These are phyloP conservation scores for Populus pruinosa DNA, from an alignment of 345 rosid genomes.

Conservation along the genomic window DNA sequence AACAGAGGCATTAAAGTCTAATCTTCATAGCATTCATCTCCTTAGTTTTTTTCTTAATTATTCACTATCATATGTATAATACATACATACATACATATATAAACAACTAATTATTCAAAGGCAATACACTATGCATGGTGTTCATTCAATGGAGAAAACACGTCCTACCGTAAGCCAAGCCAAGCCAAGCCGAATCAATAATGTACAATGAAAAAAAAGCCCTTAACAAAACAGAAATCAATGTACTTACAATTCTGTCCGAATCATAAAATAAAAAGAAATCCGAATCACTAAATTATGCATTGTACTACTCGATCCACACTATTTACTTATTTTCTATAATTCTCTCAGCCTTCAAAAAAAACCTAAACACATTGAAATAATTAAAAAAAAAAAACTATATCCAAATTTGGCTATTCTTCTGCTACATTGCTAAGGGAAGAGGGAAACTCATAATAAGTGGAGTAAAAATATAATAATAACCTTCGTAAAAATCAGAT, in stretches of 20 bases:
- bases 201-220: too few relatives aligned
- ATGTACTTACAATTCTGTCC: background rate
- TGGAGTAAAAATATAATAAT: background rate
- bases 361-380: background rate
- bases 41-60: background rate
- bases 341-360: background rate
- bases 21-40: background rate
- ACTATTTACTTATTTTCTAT: background rate
- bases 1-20: background rate
- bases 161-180: too few relatives aligned
- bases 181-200: too few relatives aligned
- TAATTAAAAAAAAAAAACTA: too few relatives aligned
- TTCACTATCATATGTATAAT: background rate
- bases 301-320: background rate
- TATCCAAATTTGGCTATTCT: background rate
- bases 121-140: background rate
- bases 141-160: too few relatives aligned
- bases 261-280: background rate
- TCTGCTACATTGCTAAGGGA: background rate
- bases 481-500: slow-evolving; percentile 5
- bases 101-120: too few relatives aligned
- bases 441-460: background rate
- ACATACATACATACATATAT: too few relatives aligned
- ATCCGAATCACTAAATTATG: background rate
- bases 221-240: background rate